phyloP scores from a whole-genome alignment of 2,329 filamentous ascomycete species.

The Colletotrichum lini region DNA sequence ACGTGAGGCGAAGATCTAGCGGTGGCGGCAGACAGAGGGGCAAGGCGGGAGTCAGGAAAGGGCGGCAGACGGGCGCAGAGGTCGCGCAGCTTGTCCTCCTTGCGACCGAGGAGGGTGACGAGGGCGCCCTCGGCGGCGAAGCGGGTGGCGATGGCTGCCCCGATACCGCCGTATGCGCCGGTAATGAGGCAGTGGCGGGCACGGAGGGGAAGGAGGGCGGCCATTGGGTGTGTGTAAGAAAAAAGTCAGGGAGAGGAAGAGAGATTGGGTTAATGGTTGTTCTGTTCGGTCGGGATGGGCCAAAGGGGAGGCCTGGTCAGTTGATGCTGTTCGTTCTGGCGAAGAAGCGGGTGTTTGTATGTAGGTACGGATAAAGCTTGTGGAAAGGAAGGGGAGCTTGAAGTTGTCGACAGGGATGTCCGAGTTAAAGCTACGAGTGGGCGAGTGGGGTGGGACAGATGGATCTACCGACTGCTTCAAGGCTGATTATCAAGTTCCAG shows the following conservation, averaged over 20 bases:
- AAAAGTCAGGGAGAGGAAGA: too few relatives aligned
- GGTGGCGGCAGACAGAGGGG: conserved; percentile 44
- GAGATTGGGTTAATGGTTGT: not conserved
- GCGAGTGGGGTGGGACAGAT: not conserved
- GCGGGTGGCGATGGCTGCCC: conserved; percentile 75
- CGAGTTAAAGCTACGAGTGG: conserved; percentile 22
- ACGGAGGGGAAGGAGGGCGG: conserved; percentile 45
- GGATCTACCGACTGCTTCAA: not conserved
- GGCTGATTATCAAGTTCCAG: not conserved
- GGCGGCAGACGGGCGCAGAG: conserved; percentile 51
- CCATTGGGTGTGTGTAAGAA: conserved; percentile 13
- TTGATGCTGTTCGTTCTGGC: conserved; percentile 3
- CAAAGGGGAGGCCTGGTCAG: not conserved
- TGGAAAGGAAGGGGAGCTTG: conserved; percentile 12
- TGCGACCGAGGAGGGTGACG: conserved; percentile 74
- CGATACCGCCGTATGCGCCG: conserved; percentile 80
- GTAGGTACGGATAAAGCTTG: not conserved
- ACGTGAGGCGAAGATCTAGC: not conserved
- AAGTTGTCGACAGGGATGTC: conserved; percentile 13
- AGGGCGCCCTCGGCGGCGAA: conserved; percentile 74
- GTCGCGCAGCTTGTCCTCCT: conserved; percentile 61
- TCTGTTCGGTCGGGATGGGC: not conserved
- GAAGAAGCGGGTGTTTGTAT: conserved; percentile 1
- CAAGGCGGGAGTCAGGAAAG: conserved; percentile 33
- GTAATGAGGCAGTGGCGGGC: conserved; percentile 74